These are phyloP conservation scores for Pseudonitzschia delicatissima DNA, from an alignment of 108 stramenopile genomes.

Conservation along the genomic window DNA sequence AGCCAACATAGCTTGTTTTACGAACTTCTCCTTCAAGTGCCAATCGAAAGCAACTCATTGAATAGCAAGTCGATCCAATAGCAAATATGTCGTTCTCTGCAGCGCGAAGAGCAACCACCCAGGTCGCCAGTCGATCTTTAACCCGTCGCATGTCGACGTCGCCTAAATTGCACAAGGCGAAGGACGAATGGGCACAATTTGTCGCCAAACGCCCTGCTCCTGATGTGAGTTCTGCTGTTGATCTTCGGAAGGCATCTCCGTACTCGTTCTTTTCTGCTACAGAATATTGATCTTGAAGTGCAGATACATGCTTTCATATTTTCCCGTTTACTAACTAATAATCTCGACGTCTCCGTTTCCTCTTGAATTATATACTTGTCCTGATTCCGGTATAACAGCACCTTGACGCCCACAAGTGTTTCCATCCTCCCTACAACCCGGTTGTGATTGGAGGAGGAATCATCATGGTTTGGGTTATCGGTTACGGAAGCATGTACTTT, in stretches of 20 bases:
- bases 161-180: conserved; percentile 82
- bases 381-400: conserved; percentile 9
- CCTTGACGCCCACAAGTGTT: conserved; percentile 34
- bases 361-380: neutral
- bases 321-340: conserved; percentile 1
- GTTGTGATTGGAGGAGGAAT: conserved; percentile 24
- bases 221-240: conserved; percentile 25
- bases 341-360: neutral
- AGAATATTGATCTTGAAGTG: too few relatives aligned
- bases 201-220: conserved; percentile 63
- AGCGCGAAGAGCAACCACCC: conserved; percentile 23
- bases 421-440: conserved; percentile 51
- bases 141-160: conserved; percentile 46
- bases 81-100: conserved; percentile 28
- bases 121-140: conserved; percentile 21
- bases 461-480: conserved; percentile 24
- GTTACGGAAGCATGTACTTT: conserved; percentile 71
- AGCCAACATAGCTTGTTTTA: neutral
- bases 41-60: neutral
- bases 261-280: conserved; percentile 24
- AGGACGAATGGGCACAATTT: conserved; percentile 60
- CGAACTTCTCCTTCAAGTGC: neutral
- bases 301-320: neutral
- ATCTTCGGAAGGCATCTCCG: conserved; percentile 39
- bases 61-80: too few relatives aligned